Evolutionary conservation across 495 filamentous ascomycete genomes (phyloP).

Genomic region (Apodospora peruviana): DNA sequence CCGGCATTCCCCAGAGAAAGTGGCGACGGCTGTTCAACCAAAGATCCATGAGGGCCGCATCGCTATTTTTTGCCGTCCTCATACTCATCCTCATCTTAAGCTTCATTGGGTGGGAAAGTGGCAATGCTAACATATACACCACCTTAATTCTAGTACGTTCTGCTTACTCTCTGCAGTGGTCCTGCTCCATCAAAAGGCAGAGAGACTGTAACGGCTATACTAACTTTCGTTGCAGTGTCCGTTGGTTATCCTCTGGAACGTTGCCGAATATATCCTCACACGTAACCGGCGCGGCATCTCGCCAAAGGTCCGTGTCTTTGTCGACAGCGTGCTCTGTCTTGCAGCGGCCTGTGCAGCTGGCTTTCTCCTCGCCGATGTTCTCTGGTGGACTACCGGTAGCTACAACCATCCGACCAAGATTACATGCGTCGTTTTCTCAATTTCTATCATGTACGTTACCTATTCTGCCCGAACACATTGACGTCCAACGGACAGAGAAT

Average conservation of each 20-base stretch:
- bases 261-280: conserved; percentile 10
- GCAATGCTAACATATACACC: background rate
- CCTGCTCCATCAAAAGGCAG: background rate
- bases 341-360: background rate
- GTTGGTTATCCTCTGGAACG: conserved; percentile 10
- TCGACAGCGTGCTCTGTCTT: conserved; percentile 9
- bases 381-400: background rate
- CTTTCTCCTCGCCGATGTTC: conserved; percentile 9
- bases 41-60: background rate
- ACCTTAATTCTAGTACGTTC: background rate
- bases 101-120: background rate
- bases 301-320: conserved; percentile 6
- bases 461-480: background rate
- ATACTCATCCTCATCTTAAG: background rate
- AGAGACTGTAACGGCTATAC: background rate
- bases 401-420: background rate
- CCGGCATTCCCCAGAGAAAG: conserved; percentile 2
- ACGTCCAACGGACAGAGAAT: background rate
- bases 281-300: conserved; percentile 8
- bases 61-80: background rate
- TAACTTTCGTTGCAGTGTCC: conserved; percentile 5
- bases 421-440: conserved; percentile 4
- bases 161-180: background rate
- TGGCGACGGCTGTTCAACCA: background rate
- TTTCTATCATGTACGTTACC: conserved; percentile 9